Evolutionary conservation across 192 early-diverging fungal species (phyloP), one percentile per base, ranked within the genome.

Genomic region (Cladochytrium replicatum): DNA sequence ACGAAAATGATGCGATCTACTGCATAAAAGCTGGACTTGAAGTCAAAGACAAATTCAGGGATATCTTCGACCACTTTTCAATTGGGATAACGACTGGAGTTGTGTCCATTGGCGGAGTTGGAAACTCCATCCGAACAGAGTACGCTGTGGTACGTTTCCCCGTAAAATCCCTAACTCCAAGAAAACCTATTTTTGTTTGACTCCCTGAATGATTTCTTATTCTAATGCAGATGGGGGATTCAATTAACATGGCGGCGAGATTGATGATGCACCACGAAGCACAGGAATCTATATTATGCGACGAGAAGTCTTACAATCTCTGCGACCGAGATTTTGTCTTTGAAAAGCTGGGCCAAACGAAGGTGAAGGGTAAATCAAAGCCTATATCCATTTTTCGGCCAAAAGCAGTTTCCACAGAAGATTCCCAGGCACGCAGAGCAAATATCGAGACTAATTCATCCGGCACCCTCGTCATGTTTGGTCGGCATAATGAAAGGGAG

Each of bases 191-290:
- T 31, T 0, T 41, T 1, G 8, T 6, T 2, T 47, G 11, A 44
- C 13, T 27, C 13, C 17, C 17, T 44, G 11, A 27, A 44, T 21
- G 19, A 1, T 27, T 13, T 46, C 6, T 29, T 47, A 1, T 30
- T 21, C 39, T 29, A 25, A 11, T 27, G 11, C 25, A 75, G 72
- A 75, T 75, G 72, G 72, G 72, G 21, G 72, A 75, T 42, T 68
- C 72, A 6, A 75, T 75, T 34, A 75, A 75, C 44, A 75, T 75
- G 72, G 72, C 72, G 2, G 72, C 72, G 3, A 56, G 72, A 8
- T 39, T 75, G 13, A 75, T 75, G 72, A 72, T 58, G 39, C 57
- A 52, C 2, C 29, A 27, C 3, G 57, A 57, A n/a, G 63, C 63
- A 27, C 41, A 46, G 13, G 31, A 34, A 17, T 43, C 57, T 7